Evolutionary conservation across 495 filamentous ascomycete species (phyloP).

Genomic region (Lentithecium fluviatile): DNA sequence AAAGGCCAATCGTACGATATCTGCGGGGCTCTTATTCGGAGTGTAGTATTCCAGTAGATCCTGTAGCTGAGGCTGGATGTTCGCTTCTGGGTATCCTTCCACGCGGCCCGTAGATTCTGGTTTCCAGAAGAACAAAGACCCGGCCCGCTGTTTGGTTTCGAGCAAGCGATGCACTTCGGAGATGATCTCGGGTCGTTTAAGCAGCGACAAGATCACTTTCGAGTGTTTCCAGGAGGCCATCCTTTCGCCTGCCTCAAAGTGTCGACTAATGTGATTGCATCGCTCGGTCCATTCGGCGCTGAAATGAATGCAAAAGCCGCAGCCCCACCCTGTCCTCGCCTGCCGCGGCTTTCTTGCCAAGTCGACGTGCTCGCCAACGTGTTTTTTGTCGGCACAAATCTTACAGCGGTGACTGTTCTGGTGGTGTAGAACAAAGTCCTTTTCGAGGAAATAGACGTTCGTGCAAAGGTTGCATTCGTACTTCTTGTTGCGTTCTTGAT

Average conservation of each 20-base stretch:
- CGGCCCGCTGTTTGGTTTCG: not conserved
- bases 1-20: constrained; percentile 7
- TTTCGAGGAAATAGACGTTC: constrained; percentile 23
- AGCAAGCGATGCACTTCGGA: constrained; percentile 1
- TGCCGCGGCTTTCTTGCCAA: not conserved
- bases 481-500: constrained; percentile 19
- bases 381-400: constrained; percentile 7
- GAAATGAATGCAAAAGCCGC: constrained; percentile 22
- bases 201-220: constrained; percentile 21
- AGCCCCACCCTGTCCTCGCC: constrained; percentile 22
- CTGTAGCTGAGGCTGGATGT: constrained; percentile 15
- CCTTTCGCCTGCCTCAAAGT: constrained; percentile 17
- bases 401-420: constrained; percentile 18
- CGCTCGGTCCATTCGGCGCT: constrained; percentile 17
- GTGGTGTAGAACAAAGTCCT: constrained; percentile 26
- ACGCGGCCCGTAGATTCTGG: constrained; percentile 12
- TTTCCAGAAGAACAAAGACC: constrained; percentile 12
- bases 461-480: constrained; percentile 19
- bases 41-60: constrained; percentile 26
- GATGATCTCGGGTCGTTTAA: constrained; percentile 3
- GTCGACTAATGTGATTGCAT: constrained; percentile 19
- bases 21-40: not conserved
- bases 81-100: constrained; percentile 21
- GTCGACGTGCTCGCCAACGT: constrained; percentile 7
- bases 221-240: constrained; percentile 23